Evolutionary conservation across 2,329 filamentous ascomycete genomes (phyloP).

Genomic region (Leptodontidium sp.): DNA sequence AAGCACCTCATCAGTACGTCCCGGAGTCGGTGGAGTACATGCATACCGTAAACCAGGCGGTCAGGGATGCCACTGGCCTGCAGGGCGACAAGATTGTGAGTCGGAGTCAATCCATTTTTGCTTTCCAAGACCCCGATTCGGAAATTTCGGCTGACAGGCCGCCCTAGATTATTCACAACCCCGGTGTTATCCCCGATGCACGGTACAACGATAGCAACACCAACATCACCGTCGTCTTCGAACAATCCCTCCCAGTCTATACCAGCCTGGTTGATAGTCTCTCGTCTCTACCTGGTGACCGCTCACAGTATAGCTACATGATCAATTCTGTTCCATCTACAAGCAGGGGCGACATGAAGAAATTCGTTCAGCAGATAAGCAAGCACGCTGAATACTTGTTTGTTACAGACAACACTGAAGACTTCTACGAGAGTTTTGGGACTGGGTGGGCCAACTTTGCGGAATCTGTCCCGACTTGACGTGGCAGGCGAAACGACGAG

Average conservation of each 20-base stretch:
- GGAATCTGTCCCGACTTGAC: not conserved
- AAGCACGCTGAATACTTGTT: slow-evolving; percentile 2
- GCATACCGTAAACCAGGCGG: slow-evolving; percentile 19
- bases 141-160: slow-evolving; percentile 1
- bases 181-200: slow-evolving; percentile 29
- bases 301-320: slow-evolving; percentile 16
- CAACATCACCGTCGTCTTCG: slow-evolving; percentile 31
- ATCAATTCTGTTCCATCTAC: not conserved
- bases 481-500: not conserved
- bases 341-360: not conserved
- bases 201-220: slow-evolving; percentile 21
- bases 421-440: slow-evolving; percentile 14
- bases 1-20: slow-evolving; percentile 22
- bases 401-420: slow-evolving; percentile 10
- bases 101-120: not conserved
- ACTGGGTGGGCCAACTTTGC: not conserved
- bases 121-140: not conserved
- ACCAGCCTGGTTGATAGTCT: not conserved
- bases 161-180: slow-evolving; percentile 31
- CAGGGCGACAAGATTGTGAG: slow-evolving; percentile 25
- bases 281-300: not conserved
- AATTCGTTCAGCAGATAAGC: slow-evolving; percentile 5
- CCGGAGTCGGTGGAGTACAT: slow-evolving; percentile 22
- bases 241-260: slow-evolving; percentile 20
- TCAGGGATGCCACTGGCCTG: slow-evolving; percentile 23